These are phyloP conservation scores for Vanrija sp. DNA, from an alignment of 1,284 basidiomycete genomes.

Conservation along the genomic window DNA sequence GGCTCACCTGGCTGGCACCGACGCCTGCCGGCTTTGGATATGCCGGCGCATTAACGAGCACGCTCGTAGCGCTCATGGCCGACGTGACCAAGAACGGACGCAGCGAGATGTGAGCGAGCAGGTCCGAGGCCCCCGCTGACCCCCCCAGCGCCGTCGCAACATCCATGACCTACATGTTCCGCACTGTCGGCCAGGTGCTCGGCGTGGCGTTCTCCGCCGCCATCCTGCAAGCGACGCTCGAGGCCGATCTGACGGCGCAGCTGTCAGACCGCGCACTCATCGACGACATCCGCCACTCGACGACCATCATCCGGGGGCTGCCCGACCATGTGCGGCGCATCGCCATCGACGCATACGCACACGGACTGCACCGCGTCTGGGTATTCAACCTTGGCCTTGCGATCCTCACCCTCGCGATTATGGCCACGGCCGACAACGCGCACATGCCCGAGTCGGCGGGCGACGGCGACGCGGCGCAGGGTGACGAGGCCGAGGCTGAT, in stretches of 20 bases:
- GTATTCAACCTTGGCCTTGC: conserved; percentile 61
- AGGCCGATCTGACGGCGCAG: conserved; percentile 55
- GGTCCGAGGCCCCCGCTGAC: background rate
- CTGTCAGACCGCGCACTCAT: conserved; percentile 65
- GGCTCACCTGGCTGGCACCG: conserved; percentile 35
- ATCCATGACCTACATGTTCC: conserved; percentile 82
- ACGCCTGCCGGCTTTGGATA: conserved; percentile 38
- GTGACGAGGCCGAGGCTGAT: background rate
- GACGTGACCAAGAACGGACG: conserved; percentile 32
- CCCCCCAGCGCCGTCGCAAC: conserved; percentile 62
- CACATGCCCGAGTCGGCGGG: conserved; percentile 21
- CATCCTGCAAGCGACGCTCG: conserved; percentile 69
- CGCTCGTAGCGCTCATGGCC: conserved; percentile 39
- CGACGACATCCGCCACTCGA: conserved; percentile 66
- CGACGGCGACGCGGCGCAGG: background rate
- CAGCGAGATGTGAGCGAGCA: conserved; percentile 30
- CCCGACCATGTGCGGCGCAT: conserved; percentile 58
- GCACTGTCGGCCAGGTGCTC: conserved; percentile 86
- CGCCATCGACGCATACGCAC: conserved; percentile 76
- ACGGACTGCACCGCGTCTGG: conserved; percentile 79
- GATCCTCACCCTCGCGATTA: conserved; percentile 21
- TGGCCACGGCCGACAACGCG: conserved; percentile 32
- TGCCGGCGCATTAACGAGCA: conserved; percentile 34
- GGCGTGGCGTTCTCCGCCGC: conserved; percentile 79
- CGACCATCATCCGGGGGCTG: conserved; percentile 69